Evolutionary conservation across 192 early-diverging fungal genomes (phyloP).

Genomic region (Geranomyces michiganensis): DNA sequence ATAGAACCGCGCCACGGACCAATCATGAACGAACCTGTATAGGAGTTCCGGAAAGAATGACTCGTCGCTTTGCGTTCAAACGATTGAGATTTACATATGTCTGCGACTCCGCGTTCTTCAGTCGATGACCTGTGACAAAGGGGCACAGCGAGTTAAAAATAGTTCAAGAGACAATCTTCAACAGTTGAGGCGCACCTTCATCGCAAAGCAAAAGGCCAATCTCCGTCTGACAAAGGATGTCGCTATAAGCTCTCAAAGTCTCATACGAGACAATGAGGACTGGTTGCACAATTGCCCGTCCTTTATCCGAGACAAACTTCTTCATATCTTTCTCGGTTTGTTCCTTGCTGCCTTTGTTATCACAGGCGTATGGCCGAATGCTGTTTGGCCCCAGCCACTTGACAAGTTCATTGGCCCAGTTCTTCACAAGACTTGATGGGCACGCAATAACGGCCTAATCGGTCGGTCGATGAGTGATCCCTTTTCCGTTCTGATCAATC

Average conservation of each 20-base stretch:
- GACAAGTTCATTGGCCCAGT: constrained; percentile 97
- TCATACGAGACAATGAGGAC: constrained; percentile 99
- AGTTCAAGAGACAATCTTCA: background rate
- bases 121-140: constrained; percentile 65
- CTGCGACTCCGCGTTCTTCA: constrained; percentile 89
- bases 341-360: constrained; percentile 87
- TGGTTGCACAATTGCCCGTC: constrained; percentile 83
- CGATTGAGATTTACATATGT: constrained; percentile 81
- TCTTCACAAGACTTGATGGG: constrained; percentile 91
- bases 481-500: background rate
- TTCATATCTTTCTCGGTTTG: constrained; percentile 76
- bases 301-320: constrained; percentile 81
- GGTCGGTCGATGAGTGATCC: background rate
- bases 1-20: background rate
- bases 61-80: constrained; percentile 85
- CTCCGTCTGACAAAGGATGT: constrained; percentile 73
- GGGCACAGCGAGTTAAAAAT: background rate
- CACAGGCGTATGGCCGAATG: constrained; percentile 85
- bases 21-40: constrained; percentile 60
- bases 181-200: constrained; percentile 62
- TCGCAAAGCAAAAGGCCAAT: constrained; percentile 95
- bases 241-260: constrained; percentile 81
- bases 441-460: constrained; percentile 84
- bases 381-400: constrained; percentile 91
- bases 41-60: constrained; percentile 96